These are phyloP conservation scores for Dothideomycetes sp. DNA, from an alignment of 2,329 filamentous ascomycete genomes.

Conservation along the genomic window DNA sequence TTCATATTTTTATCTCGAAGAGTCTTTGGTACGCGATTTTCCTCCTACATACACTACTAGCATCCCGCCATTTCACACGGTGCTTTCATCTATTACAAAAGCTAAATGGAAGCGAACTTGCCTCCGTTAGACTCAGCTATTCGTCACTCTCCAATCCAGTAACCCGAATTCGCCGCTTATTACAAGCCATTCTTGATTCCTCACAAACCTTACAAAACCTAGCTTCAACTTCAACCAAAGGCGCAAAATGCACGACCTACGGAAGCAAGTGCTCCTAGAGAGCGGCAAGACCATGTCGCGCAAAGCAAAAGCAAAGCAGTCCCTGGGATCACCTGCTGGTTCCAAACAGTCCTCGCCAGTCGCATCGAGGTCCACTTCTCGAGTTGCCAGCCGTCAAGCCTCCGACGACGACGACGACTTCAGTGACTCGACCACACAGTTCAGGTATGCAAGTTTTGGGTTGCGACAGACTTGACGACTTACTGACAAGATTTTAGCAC, in stretches of 20 bases:
- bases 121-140: too few relatives aligned
- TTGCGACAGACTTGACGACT: neutral
- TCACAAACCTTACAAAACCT: neutral
- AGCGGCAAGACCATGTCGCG: constrained; percentile 63
- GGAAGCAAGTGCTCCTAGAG: constrained; percentile 62
- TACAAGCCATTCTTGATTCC: neutral
- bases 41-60: neutral
- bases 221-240: neutral
- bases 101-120: constrained; percentile 11
- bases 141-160: constrained; percentile 7
- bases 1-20: too few relatives aligned
- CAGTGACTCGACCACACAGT: constrained; percentile 47
- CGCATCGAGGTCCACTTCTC: constrained; percentile 51
- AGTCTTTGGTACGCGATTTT: neutral
- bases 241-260: constrained; percentile 30
- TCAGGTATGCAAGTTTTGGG: constrained; percentile 37
- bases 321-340: constrained; percentile 40
- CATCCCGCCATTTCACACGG: too few relatives aligned
- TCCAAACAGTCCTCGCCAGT: constrained; percentile 51
- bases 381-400: constrained; percentile 51
- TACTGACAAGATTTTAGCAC: constrained; percentile 34
- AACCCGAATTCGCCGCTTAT: too few relatives aligned
- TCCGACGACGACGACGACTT: constrained; percentile 54
- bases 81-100: constrained; percentile 4
- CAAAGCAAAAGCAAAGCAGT: constrained; percentile 52